These are phyloP conservation scores for Sergeia podlipaevii DNA, from an alignment of 208 protist species.

Conservation along the genomic window DNA sequence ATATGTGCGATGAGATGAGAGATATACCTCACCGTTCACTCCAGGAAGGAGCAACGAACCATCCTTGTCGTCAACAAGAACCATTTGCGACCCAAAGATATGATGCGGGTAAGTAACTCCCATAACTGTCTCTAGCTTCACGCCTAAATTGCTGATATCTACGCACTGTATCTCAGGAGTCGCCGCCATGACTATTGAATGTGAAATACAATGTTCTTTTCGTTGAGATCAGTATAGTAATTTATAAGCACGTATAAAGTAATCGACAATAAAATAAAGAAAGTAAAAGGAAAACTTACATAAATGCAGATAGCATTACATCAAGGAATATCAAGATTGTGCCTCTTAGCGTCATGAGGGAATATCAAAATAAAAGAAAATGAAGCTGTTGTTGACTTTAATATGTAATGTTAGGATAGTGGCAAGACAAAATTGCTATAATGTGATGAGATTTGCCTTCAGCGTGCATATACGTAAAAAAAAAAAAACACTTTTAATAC, in stretches of 20 bases:
- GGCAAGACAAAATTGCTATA: too few species aligned
- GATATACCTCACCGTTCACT: constrained; percentile 41
- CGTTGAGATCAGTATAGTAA: too few species aligned
- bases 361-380: too few species aligned
- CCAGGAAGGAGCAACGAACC: constrained; percentile 47
- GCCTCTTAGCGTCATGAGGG: too few species aligned
- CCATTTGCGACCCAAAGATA: constrained; percentile 44
- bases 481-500: not conserved
- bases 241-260: too few species aligned
- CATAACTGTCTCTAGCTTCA: constrained; percentile 33
- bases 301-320: too few species aligned
- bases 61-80: constrained; percentile 23
- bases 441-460: too few species aligned
- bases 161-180: too few species aligned
- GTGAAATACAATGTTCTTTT: not conserved
- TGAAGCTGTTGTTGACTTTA: too few species aligned
- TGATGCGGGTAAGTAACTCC: constrained; percentile 63
- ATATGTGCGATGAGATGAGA: constrained; percentile 18
- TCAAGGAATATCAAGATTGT: too few species aligned
- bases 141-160: constrained; percentile 22
- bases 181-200: too few species aligned
- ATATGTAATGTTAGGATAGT: too few species aligned
- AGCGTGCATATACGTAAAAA: not conserved
- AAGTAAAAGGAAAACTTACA: not conserved
- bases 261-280: not conserved